Conservation (phyloP, 148 eudicot species). For the Rhododendron henanense region DNA sequence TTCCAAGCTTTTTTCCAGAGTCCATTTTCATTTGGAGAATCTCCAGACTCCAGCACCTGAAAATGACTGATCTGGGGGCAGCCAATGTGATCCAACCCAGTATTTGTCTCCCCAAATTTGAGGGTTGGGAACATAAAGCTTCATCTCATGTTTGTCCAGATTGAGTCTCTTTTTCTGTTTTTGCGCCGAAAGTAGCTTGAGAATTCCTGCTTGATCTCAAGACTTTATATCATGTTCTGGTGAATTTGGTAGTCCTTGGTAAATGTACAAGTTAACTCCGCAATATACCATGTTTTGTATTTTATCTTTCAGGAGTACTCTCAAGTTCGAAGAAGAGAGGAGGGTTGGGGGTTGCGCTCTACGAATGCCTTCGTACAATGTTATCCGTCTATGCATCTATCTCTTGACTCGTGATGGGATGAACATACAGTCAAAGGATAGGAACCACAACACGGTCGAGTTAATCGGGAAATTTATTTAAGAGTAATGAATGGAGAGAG, state of each 20-base stretch:
- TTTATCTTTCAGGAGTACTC: neutral
- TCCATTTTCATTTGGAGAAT: neutral
- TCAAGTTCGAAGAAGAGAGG: neutral
- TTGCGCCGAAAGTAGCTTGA: neutral
- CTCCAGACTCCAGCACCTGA: conserved; percentile 12
- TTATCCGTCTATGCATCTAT: neutral
- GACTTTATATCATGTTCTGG: neutral
- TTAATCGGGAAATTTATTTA: too few relatives aligned
- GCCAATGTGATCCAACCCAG: conserved; percentile 2
- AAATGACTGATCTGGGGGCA: conserved; percentile 12
- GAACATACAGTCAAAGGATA: too few relatives aligned
- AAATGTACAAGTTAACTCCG: neutral
- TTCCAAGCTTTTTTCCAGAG: neutral
- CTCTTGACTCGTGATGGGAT: neutral
- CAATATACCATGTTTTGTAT: neutral
- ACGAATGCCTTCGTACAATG: neutral
- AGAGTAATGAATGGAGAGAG: too few relatives aligned
- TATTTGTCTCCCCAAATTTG: neutral
- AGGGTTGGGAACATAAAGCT: neutral
- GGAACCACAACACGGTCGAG: neutral
- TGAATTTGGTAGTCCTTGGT: neutral
- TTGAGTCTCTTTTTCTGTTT: neutral
- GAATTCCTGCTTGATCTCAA: neutral
- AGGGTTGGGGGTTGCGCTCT: neutral
- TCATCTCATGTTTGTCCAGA: neutral